Base-by-base conservation (phyloP, 768 basidiomycete genomes). In the Lentinula raphanica region DNA sequence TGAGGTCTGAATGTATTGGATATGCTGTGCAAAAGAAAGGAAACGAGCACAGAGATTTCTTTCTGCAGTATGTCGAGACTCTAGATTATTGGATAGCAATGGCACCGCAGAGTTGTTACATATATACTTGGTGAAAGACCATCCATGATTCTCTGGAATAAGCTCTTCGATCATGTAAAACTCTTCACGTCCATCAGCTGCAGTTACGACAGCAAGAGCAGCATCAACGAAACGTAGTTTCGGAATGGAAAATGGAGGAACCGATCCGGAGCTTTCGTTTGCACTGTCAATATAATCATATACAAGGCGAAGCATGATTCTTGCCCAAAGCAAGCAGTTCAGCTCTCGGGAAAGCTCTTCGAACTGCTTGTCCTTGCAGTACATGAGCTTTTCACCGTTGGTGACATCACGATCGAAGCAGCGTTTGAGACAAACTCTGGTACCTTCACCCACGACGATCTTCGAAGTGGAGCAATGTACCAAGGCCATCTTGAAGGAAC, bases 11-110 rank as follows among this genome's bases (percentile, higher is more conserved):
- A 50, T 5, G 32, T 31, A 50, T 36, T 50, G 49, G 9, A 50
- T n/a, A 50, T 50, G 49, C 13, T 29, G 49, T 13, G 49, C 29
- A 50, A 50, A 45, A 6, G 44, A 23, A 13, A 59, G 12, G n/a
- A 28, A 61, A 7, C 11, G 17, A 7, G 39, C 35, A 5, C 49
- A 80, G 77, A 76, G 4, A 45, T 45, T 45, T 45, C 13, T 11
- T 45, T 45, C 19, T 7, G 44, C 21, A 3, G 44, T 23, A 45
- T 45, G 19, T 3, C 5, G 7, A 45, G 44, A 45, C 5, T n/a
- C 5, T 7, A 3, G 5, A 3, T 21, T 5, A 5, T 5, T 4
- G 3, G 25, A 27, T 5, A 45, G 7, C 25, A 23, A 23, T 6
- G 2, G 13, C 11, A 4, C 44, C 4, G n/a, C n/a, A n/a, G n/a